These are phyloP conservation scores for Hyphodiscus hymeniophilus DNA, from an alignment of 495 filamentous ascomycete genomes.

Conservation along the genomic window DNA sequence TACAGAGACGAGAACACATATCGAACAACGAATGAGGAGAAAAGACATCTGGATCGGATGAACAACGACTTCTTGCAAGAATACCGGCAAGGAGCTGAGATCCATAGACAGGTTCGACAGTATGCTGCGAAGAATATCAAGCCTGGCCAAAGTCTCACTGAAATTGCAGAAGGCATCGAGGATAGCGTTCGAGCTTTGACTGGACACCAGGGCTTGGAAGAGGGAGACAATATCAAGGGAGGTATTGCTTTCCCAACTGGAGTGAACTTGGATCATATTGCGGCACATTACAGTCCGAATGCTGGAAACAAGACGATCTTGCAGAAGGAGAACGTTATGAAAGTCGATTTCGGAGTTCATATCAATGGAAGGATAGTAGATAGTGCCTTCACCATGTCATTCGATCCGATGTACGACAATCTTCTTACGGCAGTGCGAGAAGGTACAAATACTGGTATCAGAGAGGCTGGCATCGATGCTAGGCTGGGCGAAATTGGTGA, in stretches of 20 bases:
- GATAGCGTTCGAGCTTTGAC: conserved; percentile 71
- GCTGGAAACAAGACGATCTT: conserved; percentile 81
- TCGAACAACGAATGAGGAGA: conserved; percentile 81
- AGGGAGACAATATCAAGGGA: conserved; percentile 69
- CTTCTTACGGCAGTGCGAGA: conserved; percentile 75
- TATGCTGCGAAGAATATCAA: conserved; percentile 74
- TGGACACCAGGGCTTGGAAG: conserved; percentile 68
- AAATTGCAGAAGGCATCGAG: conserved; percentile 82
- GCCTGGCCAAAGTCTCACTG: conserved; percentile 70
- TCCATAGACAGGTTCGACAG: conserved; percentile 80
- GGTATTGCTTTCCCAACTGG: conserved; percentile 89
- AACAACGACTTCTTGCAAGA: conserved; percentile 79
- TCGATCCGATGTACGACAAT: conserved; percentile 78
- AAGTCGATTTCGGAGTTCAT: conserved; percentile 88
- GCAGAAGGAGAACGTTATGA: conserved; percentile 80
- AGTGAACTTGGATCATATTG: conserved; percentile 78
- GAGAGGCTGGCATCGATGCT: conserved; percentile 76
- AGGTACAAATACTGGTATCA: conserved; percentile 81
- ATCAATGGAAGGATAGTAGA: conserved; percentile 88
- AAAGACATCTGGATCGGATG: conserved; percentile 75
- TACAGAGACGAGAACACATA: conserved; percentile 67
- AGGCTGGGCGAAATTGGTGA: conserved; percentile 69
- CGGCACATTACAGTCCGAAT: conserved; percentile 87
- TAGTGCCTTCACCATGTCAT: conserved; percentile 85
- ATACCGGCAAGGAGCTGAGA: conserved; percentile 80